Evolutionary conservation across 2,329 filamentous ascomycete genomes (phyloP), one percentile per base, ranked within the genome.

Genomic region (Cyclaneusma minus): DNA sequence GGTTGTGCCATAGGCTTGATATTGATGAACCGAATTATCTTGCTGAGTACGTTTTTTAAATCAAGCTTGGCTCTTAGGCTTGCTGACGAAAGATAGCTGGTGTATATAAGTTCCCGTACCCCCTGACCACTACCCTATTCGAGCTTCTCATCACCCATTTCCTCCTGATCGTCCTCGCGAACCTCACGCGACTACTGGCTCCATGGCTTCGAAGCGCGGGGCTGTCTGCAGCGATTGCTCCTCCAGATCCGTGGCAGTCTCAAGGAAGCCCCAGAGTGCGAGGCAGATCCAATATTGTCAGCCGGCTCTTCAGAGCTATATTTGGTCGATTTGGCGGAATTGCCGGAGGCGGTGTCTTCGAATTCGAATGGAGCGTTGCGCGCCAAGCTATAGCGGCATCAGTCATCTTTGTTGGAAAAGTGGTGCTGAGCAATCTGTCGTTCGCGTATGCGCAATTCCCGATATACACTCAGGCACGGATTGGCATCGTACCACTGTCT

Each of bases 281-380:
- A 37, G 37, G 50, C 3, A 29, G 33, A 13, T 30, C 34, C 20
- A 43, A 43, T 27, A 38, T 34, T 22, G 22, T 22, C 28, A 39
- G 29, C 35, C 50, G 33, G 28, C 39, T 39, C n/a, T 29, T 42
- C 24, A 38, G 37, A 20, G 38, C 32, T 12, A 31, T 47, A 19
- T 36, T 41, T 21, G 37, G 37, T 24, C 27, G 34, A 25, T 60
- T 34, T 28, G 56, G 58, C 4, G 58, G 60, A 10, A 62, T 63
- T 33, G 57, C 61, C 16, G 60, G 62, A n/a, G 62, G 60, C 11
- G 60, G 62, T 6, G 37, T 65, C 3, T 59, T 67, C 29, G 62
- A 64, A 33, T 62, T 65, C 28, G 58, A 65, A 29, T 47, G 45
- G 32, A 41, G 48, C 20, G 49, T 57, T n/a, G 60, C 52, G 1